Percentiles rank a stretch among this genome's conserved stretches.
These are phyloP conservation scores for Raffaelea albimanens DNA, from an alignment of 2,329 filamentous ascomycete species.

Conservation along the genomic window DNA sequence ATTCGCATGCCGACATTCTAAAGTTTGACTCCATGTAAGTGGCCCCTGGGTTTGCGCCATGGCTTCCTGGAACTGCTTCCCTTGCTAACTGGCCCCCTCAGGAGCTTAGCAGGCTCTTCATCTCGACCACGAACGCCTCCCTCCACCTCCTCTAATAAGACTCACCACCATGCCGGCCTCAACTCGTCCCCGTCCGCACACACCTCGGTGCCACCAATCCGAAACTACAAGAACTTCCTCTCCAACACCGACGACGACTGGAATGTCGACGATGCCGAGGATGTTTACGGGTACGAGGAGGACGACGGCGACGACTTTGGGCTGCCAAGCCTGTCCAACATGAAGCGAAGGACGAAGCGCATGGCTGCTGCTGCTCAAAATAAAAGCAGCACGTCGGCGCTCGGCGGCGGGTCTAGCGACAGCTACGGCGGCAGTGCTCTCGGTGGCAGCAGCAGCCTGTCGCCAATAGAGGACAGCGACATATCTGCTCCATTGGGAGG, in stretches of 20 bases:
- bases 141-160: conserved; percentile 44
- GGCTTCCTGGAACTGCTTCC: conserved; percentile 4
- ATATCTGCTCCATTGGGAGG: conserved; percentile 27
- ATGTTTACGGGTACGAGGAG: conserved; percentile 67
- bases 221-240: conserved; percentile 71
- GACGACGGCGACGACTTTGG: conserved; percentile 91
- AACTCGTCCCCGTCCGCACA: conserved; percentile 30
- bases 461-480: conserved; percentile 5
- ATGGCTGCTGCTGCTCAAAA: conserved; percentile 27
- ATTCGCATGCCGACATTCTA: conserved; percentile 91
- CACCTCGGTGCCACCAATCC: conserved; percentile 57
- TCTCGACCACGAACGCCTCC: conserved; percentile 70
- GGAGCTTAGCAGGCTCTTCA: conserved; percentile 49
- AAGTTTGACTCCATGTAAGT: conserved; percentile 74
- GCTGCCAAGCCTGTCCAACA: conserved; percentile 81
- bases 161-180: conserved; percentile 43
- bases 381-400: neutral
- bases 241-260: conserved; percentile 77
- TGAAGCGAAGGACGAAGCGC: conserved; percentile 62
- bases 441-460: neutral
- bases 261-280: conserved; percentile 62
- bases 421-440: conserved; percentile 10
- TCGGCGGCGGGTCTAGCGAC: neutral
- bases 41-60: neutral
- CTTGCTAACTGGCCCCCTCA: conserved; percentile 22